Percentiles rank a stretch among this genome's conserved stretches.
These are phyloP conservation scores for Citrus sp. DNA, from an alignment of 345 rosid genomes.

Conservation along the genomic window DNA sequence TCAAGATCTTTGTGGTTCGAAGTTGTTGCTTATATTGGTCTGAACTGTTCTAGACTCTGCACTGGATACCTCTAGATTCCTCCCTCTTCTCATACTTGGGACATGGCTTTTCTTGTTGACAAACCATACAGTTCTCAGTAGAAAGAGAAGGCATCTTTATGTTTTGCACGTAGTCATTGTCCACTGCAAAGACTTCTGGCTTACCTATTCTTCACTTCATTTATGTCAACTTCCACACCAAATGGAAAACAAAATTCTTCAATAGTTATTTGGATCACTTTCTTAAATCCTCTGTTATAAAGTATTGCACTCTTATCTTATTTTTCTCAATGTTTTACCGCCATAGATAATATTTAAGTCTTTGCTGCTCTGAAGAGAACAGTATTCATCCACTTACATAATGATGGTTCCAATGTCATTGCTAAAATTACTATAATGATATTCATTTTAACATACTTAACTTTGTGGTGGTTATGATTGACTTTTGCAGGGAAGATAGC, in stretches of 20 bases:
- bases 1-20: background rate
- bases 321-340: background rate
- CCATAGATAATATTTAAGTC: background rate
- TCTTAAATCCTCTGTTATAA: background rate
- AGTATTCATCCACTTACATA: background rate
- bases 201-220: background rate
- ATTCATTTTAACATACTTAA: background rate
- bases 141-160: background rate
- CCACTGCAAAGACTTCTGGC: background rate
- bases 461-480: conserved; percentile 8
- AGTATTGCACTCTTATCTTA: background rate
- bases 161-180: background rate
- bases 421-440: background rate
- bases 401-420: background rate
- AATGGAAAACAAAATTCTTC: background rate
- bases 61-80: background rate
- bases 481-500: conserved; percentile 38
- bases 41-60: background rate
- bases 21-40: background rate
- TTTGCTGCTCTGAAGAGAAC: background rate
- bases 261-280: background rate
- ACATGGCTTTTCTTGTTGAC: background rate
- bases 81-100: background rate
- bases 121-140: background rate
- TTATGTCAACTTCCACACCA: background rate